Base-by-base conservation (phyloP, 129 eudicot species). In the Pulicaria dysenterica region DNA sequence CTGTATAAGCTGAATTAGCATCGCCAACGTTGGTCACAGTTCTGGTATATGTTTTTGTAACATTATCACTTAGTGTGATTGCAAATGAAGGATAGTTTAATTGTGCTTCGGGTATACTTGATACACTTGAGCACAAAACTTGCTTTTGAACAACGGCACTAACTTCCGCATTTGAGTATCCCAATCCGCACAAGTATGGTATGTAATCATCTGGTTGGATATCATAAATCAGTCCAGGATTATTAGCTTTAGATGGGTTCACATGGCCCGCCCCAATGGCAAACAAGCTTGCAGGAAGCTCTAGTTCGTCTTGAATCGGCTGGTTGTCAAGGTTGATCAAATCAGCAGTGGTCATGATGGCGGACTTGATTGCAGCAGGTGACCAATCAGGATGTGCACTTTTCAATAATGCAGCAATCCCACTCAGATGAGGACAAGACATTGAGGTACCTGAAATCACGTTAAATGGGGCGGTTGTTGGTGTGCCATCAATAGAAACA, bases 381-480 rank as follows among this genome's bases (percentile, higher is more conserved):
- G 86, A 85, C 86, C 89, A 85, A 74, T 67, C 82, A 4, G 86
- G 86, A 63, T 85, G 86, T 2, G 56, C 66, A 38, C 84, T 74
- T 72, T 85, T 85, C n/a, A 85, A 58, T 68, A 85, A 72, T 4
- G 89, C 66, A 0, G 74, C 89, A 2, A 85, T 48, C 13, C 89
- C 89, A 39, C 82, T 75, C 0, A 85, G 86, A 74, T 85, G 89
- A 17, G 89, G 86, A 50, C 84, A 78, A 34, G 86, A 75, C 86
- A 85, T 81, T 39, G 89, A 84, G 1, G 89, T 84, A 19, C 89
- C 83, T 1, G 89, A 81, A 36, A 81, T 47, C 6, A 85, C 68
- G 42, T 85, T 74, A 67, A 81, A 85, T 0, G 70, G 71, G 8
- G 72, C 40, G 2, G 41, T 16, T 42, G 73, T 19, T 8, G 77